Percentiles rank a stretch among this genome's conserved stretches.
Conservation (phyloP, 2,329 filamentous ascomycete species). For the Aspergillus sp. region DNA sequence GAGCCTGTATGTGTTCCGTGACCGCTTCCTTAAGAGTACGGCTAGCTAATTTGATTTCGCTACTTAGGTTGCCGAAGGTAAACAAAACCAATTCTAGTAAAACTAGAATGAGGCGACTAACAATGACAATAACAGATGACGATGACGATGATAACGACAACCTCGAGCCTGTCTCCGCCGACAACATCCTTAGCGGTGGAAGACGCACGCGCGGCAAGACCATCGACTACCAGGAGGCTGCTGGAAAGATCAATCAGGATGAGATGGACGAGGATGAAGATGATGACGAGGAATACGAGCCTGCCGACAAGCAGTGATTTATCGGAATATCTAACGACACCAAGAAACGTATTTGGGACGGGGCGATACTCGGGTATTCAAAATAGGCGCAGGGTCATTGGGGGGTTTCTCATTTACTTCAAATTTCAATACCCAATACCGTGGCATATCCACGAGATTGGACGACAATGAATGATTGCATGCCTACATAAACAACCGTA, state of each 20-base stretch:
- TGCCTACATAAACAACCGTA: not conserved
- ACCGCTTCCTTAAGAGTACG: not conserved
- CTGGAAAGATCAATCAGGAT: slow-evolving; percentile 73
- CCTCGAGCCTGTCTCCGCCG: slow-evolving; percentile 85
- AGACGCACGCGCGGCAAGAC: slow-evolving; percentile 86
- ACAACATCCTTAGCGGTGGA: slow-evolving; percentile 78
- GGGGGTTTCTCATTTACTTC: slow-evolving; percentile 12
- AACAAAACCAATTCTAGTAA: not conserved
- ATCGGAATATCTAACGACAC: slow-evolving; percentile 8
- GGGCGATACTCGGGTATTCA: slow-evolving; percentile 16
- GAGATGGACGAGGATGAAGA: slow-evolving; percentile 59
- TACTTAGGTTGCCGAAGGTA: slow-evolving; percentile 5
- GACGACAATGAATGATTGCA: slow-evolving; percentile 3
- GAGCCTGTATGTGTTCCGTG: slow-evolving; percentile 33
- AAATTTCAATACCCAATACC: not conserved
- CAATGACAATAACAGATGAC: slow-evolving; percentile 36
- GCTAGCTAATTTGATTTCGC: slow-evolving; percentile 18
- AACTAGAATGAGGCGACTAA: not conserved
- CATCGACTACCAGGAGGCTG: slow-evolving; percentile 92
- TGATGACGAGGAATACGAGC: slow-evolving; percentile 44
- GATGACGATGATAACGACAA: slow-evolving; percentile 73
- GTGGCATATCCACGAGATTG: not conserved
- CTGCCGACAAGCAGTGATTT: slow-evolving; percentile 39
- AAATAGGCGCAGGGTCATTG: slow-evolving; percentile 21
- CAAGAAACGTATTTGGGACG: slow-evolving; percentile 15